Conservation (phyloP, 177 flowering plant genomes). For the Vitis hybrid region DNA sequence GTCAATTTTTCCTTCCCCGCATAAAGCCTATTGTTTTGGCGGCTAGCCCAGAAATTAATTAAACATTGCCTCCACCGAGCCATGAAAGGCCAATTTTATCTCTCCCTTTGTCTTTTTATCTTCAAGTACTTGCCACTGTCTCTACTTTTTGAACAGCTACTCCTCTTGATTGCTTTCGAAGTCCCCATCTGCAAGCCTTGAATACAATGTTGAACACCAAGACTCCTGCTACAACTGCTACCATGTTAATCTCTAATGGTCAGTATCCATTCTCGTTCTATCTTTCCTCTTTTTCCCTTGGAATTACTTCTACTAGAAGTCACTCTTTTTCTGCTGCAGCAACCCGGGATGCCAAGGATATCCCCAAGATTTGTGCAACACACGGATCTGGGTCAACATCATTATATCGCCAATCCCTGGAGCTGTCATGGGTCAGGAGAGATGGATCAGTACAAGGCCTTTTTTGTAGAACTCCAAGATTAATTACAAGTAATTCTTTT, state of each 20-base stretch:
- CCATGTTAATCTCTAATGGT: constrained; percentile 15
- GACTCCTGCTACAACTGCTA: constrained; percentile 11
- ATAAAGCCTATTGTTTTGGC: no score
- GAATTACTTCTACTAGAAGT: no score
- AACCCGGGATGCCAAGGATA: neutral
- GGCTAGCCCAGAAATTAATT: neutral
- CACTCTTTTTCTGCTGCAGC: constrained; percentile 3
- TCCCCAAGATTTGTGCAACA: constrained; percentile 4
- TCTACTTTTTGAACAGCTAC: neutral
- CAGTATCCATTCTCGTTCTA: neutral
- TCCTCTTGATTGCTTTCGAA: neutral
- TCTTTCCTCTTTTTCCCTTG: neutral
- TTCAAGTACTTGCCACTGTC: no score
- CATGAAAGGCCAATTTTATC: constrained; percentile 9
- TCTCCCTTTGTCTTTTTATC: neutral
- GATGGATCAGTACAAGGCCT: constrained; percentile 21
- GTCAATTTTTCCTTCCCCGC: neutral
- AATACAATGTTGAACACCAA: constrained; percentile 5
- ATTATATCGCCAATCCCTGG: neutral
- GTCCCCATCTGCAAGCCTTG: constrained; percentile 11
- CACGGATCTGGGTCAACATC: neutral
- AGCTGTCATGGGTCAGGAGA: constrained; percentile 33
- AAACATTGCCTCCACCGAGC: constrained; percentile 3
- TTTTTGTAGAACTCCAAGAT: constrained; percentile 13
- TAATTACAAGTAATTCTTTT: constrained; percentile 12